Evolutionary conservation across 108 stramenopile species (phyloP), one percentile per base, ranked within the genome.

Genomic region (Skeletonema potamos): DNA sequence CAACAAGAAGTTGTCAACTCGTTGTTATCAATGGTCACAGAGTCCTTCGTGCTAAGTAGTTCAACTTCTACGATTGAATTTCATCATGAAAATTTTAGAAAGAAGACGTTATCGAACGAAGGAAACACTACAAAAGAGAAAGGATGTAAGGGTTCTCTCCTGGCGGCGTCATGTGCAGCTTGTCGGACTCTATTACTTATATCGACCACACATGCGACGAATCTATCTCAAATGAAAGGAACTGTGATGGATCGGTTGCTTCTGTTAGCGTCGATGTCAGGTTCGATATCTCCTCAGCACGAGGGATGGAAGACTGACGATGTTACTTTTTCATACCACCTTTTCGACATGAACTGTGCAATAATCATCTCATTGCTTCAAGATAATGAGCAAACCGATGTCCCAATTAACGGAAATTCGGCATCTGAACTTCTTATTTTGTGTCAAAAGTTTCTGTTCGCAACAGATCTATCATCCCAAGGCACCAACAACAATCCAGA

Each of bases 291-390:
- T 24, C 4, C 41, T 27, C 55, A 63, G 28, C 30, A 56, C 1
- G 3, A n/a, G 1, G 34, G 27, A 34, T 15, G 32, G 32, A 66
- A 60, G 18, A 24, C 20, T 15, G 62, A 68, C 20, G 30, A 68
- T 48, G 39, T 37, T 26, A 64, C 51, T 27, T 17, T 37, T n/a
- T 58, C 27, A 28, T 68, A 73, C 44, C 32, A 58, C 39, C 68
- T 79, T 44, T 79, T 73, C 34, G 72, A 79, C 29, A 73, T 78
- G 77, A 71, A 78, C 61, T 60, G 70, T 56, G 77, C 70, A 6
- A 33, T 78, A n/a, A 48, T 67, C n/a, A 43, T 78, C 37, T 63
- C 77, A 9, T 56, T 78, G 30, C 59, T 72, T 29, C 70, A 62
- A 39, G 65, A 43, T 11, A 71, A 46, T 20, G 37, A 44, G 33